phyloP scores from a whole-genome alignment of 495 filamentous ascomycete species.

The Penicillium angulare region DNA sequence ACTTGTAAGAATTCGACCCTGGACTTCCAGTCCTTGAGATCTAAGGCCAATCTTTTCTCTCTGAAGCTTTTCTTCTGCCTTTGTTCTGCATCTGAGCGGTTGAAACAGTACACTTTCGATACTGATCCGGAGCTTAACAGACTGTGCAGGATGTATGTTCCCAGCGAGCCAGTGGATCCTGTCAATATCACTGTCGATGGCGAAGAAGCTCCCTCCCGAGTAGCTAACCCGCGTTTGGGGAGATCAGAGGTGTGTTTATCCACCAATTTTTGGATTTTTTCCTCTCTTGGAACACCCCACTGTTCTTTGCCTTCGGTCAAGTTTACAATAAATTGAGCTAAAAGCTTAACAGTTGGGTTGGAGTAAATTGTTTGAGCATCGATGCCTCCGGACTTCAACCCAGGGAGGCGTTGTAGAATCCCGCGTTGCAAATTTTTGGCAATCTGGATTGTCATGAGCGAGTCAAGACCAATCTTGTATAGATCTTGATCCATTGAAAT shows the following conservation, averaged over 20 bases:
- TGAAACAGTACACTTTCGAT: conserved; percentile 54
- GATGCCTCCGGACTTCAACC: conserved; percentile 7
- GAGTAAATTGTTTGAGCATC: conserved; percentile 28
- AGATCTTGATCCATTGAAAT: conserved; percentile 18
- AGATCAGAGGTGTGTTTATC: conserved; percentile 23
- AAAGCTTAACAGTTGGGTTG: conserved; percentile 26
- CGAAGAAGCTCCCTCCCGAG: not conserved
- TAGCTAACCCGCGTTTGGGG: conserved; percentile 13
- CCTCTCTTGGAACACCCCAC: conserved; percentile 10
- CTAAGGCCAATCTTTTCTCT: conserved; percentile 18
- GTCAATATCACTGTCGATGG: conserved; percentile 44
- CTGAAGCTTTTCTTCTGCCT: conserved; percentile 20
- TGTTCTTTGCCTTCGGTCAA: conserved; percentile 16
- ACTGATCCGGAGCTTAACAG: conserved; percentile 38
- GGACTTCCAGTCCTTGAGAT: conserved; percentile 9
- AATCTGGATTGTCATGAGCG: conserved; percentile 33
- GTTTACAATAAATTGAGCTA: conserved; percentile 17
- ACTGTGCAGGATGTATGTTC: conserved; percentile 53
- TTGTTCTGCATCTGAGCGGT: conserved; percentile 36
- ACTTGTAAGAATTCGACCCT: conserved; percentile 48
- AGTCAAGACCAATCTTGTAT: conserved; percentile 30
- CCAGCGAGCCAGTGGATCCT: conserved; percentile 57
- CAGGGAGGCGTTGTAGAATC: conserved; percentile 5
- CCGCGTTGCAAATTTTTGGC: conserved; percentile 19
- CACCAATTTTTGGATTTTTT: conserved; percentile 17